phyloP scores from a whole-genome alignment of 495 filamentous ascomycete species.

The Xeromyces bisporus region DNA sequence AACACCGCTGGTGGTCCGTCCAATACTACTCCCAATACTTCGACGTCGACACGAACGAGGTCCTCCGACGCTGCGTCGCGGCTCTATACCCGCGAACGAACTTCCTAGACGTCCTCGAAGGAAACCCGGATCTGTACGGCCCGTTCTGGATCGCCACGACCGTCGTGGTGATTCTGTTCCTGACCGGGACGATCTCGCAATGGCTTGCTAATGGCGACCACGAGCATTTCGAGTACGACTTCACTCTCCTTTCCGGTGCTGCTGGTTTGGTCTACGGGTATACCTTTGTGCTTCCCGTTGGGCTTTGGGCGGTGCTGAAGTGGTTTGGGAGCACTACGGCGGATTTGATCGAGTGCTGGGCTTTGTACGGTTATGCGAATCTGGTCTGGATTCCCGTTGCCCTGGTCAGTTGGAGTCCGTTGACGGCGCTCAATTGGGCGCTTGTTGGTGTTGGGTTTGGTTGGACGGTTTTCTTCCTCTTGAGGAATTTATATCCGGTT shows the following conservation, averaged over 20 bases:
- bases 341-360: conserved; percentile 74
- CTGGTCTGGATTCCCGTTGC: conserved; percentile 94
- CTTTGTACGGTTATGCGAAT: conserved; percentile 88
- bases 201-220: conserved; percentile 52
- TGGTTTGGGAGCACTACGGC: conserved; percentile 86
- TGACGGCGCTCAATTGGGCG: conserved; percentile 76
- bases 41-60: conserved; percentile 84
- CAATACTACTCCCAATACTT: conserved; percentile 96
- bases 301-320: conserved; percentile 71
- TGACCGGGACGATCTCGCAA: conserved; percentile 85
- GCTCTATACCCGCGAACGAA: conserved; percentile 77
- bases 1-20: conserved; percentile 81
- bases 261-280: conserved; percentile 90
- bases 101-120: conserved; percentile 91
- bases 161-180: conserved; percentile 84
- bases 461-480: conserved; percentile 67
- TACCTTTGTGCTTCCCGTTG: conserved; percentile 65
- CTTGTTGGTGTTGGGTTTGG: conserved; percentile 86
- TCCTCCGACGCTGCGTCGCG: conserved; percentile 65
- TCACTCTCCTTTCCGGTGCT: conserved; percentile 62
- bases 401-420: conserved; percentile 70
- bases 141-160: conserved; percentile 98
- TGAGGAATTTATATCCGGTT: conserved; percentile 86
- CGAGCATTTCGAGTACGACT: conserved; percentile 68
- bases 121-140: conserved; percentile 91